Evolutionary conservation across 1,284 basidiomycete species (phyloP), one percentile per base, ranked within the genome.

Genomic region (Rhodotorula sp.): DNA sequence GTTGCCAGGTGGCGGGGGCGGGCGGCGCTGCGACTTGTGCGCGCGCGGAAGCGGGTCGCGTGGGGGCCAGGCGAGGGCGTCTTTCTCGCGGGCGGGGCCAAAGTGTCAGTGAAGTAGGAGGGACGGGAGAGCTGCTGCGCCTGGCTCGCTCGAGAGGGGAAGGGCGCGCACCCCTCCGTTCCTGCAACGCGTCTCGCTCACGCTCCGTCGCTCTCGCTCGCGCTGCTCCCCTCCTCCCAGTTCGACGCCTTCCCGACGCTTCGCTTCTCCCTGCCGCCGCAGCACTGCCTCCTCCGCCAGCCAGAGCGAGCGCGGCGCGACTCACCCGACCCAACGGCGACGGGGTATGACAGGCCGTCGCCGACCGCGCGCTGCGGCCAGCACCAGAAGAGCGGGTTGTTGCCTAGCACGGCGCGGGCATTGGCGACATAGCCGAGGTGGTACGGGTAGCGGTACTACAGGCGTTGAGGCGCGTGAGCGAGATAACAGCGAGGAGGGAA

Each of bases 401-500:
- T 80, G 0, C 96, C 96, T 1, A 98, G 84, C 10, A 97, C 85
- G 15, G 90, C 86, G 70, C 87, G 84, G 32, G 94, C 82, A 78
- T 99, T 99, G 55, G 84, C 82, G 75, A 86, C 80, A 55, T 83
- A 78, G 13, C 94, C 94, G 61, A 98, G 83, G 80, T 96, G 75
- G 66, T 97, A 99, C 64, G 96, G 96, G 80, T 94, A 99, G 81
- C 91, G 92, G 80, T 96, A 85, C 88, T 92, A 76, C 25, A 25
- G 60, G 1, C 2, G 13, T 13, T 22, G 1, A 27, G 48, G 32
- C 10, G 46, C 27, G 4, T 37, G 22, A 34, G 34, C 12, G 19
- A 2, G 48, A 39, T 29, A 27, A 59, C 29, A 27, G 32, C n/a
- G 65, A 48, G 34, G 54, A 61, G 15, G n/a, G n/a, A n/a, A 63